Conservation (phyloP, 495 filamentous ascomycete genomes). For the Amorphotheca resinae region DNA sequence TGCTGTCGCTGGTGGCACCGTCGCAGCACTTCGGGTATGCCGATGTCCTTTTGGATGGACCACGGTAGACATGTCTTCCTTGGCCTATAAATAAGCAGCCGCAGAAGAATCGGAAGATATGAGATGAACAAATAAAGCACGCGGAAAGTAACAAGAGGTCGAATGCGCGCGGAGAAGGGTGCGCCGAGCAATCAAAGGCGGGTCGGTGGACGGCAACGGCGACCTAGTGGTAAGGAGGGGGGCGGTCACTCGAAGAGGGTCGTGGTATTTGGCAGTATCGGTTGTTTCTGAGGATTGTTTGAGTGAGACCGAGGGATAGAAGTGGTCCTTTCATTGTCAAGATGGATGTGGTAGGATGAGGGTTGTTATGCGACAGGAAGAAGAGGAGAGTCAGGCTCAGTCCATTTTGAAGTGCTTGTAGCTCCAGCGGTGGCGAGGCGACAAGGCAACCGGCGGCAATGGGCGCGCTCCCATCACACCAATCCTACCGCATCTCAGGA, state of each 20-base stretch:
- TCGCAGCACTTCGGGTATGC: constrained; percentile 18
- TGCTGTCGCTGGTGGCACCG: constrained; percentile 3
- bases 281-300: constrained; percentile 1
- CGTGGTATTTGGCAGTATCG: constrained; percentile 4
- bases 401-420: neutral
- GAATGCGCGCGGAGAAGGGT: neutral
- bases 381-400: constrained; percentile 1
- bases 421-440: neutral
- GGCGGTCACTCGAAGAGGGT: constrained; percentile 7
- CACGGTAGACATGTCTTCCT: constrained; percentile 17
- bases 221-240: constrained; percentile 2
- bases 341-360: constrained; percentile 3
- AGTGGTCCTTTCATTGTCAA: constrained; percentile 15
- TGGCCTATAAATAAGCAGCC: constrained; percentile 20
- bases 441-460: too few relatives aligned
- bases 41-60: constrained; percentile 13
- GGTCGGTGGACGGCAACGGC: neutral
- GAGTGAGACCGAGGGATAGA: constrained; percentile 5
- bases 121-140: constrained; percentile 9
- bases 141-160: neutral
- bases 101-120: constrained; percentile 11
- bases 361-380: neutral
- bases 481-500: neutral
- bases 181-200: neutral
- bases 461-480: neutral